Percentiles rank a stretch among this genome's conserved stretches.
phyloP scores from a whole-genome alignment of 331 rosid species.

The Acacia pycnantha region DNA sequence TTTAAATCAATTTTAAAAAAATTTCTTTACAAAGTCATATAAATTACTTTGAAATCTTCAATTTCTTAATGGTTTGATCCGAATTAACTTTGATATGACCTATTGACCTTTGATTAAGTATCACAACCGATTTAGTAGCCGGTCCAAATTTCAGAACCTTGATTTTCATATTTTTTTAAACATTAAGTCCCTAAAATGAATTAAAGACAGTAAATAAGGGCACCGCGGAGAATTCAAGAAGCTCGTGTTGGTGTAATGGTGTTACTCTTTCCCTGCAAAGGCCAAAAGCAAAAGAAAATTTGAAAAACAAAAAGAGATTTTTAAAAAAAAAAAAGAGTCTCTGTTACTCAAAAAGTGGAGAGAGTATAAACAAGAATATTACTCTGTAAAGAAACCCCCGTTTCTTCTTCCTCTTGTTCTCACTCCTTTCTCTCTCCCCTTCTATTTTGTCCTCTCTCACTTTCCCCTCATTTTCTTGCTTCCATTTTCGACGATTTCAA shows the following conservation, averaged over 20 bases:
- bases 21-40: too few relatives aligned
- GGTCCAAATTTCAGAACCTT: too few relatives aligned
- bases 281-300: neutral
- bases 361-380: neutral
- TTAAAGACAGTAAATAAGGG: neutral
- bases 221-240: neutral
- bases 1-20: too few relatives aligned
- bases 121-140: fast-evolving
- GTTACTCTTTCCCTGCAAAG: neutral
- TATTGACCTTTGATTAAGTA: too few relatives aligned
- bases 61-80: too few relatives aligned
- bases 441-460: conserved; percentile 47
- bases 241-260: conserved; percentile 6
- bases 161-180: too few relatives aligned
- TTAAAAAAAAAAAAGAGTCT: neutral
- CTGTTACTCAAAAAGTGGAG: neutral
- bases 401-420: conserved; percentile 16
- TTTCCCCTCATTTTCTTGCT: neutral
- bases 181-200: neutral
- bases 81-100: too few relatives aligned
- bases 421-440: conserved; percentile 15
- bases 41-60: too few relatives aligned
- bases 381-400: conserved; percentile 17
- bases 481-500: conserved; percentile 16
- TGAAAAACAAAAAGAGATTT: neutral